Evolutionary conservation across 1,139 yeast genomes (phyloP), one percentile per base, ranked within the genome.

Genomic region (Scheffersomyces illinoinensis): DNA sequence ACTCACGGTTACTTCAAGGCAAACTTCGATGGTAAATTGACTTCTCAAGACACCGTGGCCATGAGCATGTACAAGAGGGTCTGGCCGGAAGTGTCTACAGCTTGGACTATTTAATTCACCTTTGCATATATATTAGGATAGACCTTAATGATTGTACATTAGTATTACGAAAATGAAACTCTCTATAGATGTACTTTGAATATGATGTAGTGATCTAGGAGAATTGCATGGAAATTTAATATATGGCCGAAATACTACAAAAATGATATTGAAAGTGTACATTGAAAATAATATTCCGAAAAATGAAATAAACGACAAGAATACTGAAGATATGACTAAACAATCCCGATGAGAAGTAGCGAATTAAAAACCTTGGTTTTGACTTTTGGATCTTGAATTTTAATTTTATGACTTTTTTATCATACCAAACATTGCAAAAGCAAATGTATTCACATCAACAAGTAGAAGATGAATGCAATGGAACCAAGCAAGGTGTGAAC

Each of bases 1-100:
- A 96, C 99, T 3, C 99, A 96, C 74, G 99, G 99, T 63, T 92
- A 95, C 77, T 93, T 90, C 83, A 96, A 96, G 78, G 97, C 98
- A 23, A 90, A 91, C 21, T 96, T 96, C 70, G 98, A 96, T 72
- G 96, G 96, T 58, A 91, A 89, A 69, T 81, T 96, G 68, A 86
- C 91, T 54, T 91, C 98, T 0, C 98, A 93, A 76, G 99, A 96
- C 74, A 88, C 92, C 17, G 88, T 95, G 53, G 98, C 93, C 46
- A 92, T 96, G 98, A 89, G 97, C 53, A 77, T 96, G 67, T 95
- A 90, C 78, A 93, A 91, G 77, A 87, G 99, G 69, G 89, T 90
- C 60, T 96, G 98, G 98, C 98, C 98, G 50, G 83, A 76, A 59
- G 68, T 73, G 53, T 78, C 85, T 10, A 62, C 67, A 24, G 61